Evolutionary conservation across 2,329 filamentous ascomycete genomes (phyloP).

Genomic region (Arthroderma sp.): DNA sequence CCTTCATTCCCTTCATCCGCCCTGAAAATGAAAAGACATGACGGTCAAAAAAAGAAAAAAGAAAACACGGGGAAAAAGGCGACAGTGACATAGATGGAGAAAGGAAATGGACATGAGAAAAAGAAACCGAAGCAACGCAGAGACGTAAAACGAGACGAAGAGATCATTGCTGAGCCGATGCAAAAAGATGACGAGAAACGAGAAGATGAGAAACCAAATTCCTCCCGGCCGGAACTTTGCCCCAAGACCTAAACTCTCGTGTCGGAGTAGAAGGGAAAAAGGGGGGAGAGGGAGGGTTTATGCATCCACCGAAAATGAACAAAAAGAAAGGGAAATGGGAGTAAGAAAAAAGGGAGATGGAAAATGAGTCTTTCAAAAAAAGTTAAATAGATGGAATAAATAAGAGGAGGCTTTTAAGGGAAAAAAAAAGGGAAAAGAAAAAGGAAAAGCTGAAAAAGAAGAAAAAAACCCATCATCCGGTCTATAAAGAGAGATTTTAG

Average conservation of each 20-base stretch:
- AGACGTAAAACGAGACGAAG: neutral
- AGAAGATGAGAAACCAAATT: neutral
- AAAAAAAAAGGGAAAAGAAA: neutral
- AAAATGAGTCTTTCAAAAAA: neutral
- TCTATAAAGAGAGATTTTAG: neutral
- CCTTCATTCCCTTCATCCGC: neutral
- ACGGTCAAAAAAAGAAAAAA: neutral
- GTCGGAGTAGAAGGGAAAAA: no score
- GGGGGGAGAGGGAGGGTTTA: neutral
- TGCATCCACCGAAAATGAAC: neutral
- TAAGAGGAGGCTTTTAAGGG: neutral
- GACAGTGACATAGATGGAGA: constrained; percentile 3
- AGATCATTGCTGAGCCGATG: neutral
- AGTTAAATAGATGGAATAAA: neutral
- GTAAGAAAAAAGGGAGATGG: neutral
- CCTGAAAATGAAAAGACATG: neutral
- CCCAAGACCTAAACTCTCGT: no score
- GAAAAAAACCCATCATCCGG: neutral
- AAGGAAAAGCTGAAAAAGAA: neutral
- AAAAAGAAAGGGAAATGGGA: neutral
- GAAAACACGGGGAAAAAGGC: neutral
- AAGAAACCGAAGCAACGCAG: neutral
- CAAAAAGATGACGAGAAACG: neutral
- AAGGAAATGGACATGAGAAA: neutral
- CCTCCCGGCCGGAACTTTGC: no score